Percentiles rank a stretch among this genome's conserved stretches.
Conservation (phyloP, 257 asterid genomes). For the Nicotiana tomentosiformis region DNA sequence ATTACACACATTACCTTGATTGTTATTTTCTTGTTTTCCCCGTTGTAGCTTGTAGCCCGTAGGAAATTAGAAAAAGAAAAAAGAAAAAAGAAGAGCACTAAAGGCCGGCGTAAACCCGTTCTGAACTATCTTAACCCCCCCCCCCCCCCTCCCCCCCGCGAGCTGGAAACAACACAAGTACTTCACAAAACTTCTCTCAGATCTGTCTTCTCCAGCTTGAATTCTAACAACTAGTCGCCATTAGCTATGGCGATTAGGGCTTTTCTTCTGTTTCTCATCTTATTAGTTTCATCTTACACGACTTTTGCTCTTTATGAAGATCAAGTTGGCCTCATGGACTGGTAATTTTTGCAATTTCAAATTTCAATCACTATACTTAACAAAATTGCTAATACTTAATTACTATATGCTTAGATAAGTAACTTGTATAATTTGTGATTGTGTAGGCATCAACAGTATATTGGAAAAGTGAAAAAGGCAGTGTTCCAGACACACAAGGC, state of each 20-base stretch:
- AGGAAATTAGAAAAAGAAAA: no score
- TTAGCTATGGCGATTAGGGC: slow-evolving; percentile 68
- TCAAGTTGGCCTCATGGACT: slow-evolving; percentile 95
- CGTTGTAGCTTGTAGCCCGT: no score
- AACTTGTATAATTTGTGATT: slow-evolving; percentile 8
- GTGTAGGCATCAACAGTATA: slow-evolving; percentile 87
- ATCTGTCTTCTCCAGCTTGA: slow-evolving; percentile 22
- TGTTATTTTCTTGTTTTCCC: no score
- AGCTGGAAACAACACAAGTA: not conserved
- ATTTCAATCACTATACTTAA: not conserved
- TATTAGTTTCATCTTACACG: slow-evolving; percentile 29
- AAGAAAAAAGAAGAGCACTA: not conserved
- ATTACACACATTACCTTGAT: no score
- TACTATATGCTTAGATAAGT: not conserved
- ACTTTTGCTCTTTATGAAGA: slow-evolving; percentile 66
- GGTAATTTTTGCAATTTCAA: slow-evolving; percentile 30
- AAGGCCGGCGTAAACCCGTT: not conserved
- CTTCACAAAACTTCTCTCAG: slow-evolving; percentile 17
- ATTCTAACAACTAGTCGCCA: slow-evolving; percentile 36
- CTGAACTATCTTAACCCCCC: not conserved
- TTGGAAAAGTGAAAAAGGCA: slow-evolving; percentile 95
- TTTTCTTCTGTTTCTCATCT: slow-evolving; percentile 35
- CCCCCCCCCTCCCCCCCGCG: not conserved
- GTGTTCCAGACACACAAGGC: slow-evolving; percentile 95
- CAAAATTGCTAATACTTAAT: not conserved